Conservation (phyloP, 2,329 filamentous ascomycete genomes). For the Claviceps arundinis region DNA sequence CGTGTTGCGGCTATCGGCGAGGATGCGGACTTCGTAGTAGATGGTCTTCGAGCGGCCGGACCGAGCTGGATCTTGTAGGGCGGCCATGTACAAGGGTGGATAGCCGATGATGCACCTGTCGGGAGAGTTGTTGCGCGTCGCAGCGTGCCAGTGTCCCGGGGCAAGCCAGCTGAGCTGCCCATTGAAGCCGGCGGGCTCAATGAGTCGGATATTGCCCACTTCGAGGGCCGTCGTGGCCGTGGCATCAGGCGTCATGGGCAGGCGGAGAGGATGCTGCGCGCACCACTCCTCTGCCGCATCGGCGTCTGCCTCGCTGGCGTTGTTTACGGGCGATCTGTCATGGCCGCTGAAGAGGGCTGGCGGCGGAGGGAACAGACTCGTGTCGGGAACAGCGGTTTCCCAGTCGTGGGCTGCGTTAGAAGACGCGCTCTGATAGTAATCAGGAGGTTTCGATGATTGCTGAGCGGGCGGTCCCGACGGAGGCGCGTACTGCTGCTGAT, state of each 20-base stretch:
- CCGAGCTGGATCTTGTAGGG: slow-evolving; percentile 41
- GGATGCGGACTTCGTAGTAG: slow-evolving; percentile 60
- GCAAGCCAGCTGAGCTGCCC: slow-evolving; percentile 31
- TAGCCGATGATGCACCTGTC: slow-evolving; percentile 56
- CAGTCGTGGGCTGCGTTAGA: slow-evolving; percentile 48
- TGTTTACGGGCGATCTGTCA: slow-evolving; percentile 53
- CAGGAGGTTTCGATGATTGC: too few relatives aligned
- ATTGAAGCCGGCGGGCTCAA: slow-evolving; percentile 34
- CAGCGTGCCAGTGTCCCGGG: slow-evolving; percentile 39
- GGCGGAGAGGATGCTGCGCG: slow-evolving; percentile 40
- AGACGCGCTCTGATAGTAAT: too few relatives aligned
- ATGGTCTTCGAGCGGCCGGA: slow-evolving; percentile 34
- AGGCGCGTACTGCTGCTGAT: slow-evolving; percentile 12
- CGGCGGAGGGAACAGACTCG: slow-evolving; percentile 57
- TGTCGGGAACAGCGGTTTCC: slow-evolving; percentile 59
- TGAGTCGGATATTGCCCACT: slow-evolving; percentile 39
- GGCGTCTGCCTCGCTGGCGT: slow-evolving; percentile 52
- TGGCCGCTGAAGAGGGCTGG: slow-evolving; percentile 52
- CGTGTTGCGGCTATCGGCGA: slow-evolving; percentile 30
- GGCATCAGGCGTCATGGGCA: slow-evolving; percentile 36
- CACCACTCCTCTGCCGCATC: slow-evolving; percentile 56
- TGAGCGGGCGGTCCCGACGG: slow-evolving; percentile 16
- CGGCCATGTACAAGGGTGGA: slow-evolving; percentile 53
- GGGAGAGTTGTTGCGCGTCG: slow-evolving; percentile 27
- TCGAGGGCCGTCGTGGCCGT: slow-evolving; percentile 33